A percentile compares a stretch with the other conserved stretches of the same genome.
Evolutionary conservation across 768 basidiomycete genomes (phyloP).

Genomic region (Tubosaeta sp.): DNA sequence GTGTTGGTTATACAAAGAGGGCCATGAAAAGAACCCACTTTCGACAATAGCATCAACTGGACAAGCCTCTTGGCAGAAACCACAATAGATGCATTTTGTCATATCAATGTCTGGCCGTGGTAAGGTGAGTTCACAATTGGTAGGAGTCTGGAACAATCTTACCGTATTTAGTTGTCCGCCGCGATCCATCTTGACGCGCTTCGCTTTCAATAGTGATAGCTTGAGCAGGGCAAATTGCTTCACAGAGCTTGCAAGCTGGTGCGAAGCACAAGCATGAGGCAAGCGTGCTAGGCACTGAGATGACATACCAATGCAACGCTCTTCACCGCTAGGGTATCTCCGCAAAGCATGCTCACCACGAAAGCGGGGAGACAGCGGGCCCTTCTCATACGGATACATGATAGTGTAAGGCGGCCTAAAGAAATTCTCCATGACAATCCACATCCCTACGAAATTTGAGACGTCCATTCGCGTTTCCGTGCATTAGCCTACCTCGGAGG

Average conservation of each 20-base stretch:
- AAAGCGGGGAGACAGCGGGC: conserved; percentile 95
- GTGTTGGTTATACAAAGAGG: conserved; percentile 2
- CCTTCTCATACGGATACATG: conserved; percentile 98
- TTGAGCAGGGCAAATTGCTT: conserved; percentile 98
- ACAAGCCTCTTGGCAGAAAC: conserved; percentile 99
- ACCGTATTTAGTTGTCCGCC: conserved; percentile 98
- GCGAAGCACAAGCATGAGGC: conserved; percentile 7
- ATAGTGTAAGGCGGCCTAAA: conserved; percentile 97
- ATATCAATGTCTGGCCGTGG: conserved; percentile 83
- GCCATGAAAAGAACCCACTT: conserved; percentile 53
- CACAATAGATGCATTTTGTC: conserved; percentile 99
- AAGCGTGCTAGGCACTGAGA: background rate
- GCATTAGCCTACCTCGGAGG: conserved; percentile 68
- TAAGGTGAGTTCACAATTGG: background rate
- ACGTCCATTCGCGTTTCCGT: background rate
- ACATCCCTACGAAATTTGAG: conserved; percentile 69
- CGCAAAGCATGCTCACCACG: conserved; percentile 97
- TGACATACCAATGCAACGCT: conserved; percentile 91
- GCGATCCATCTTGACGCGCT: conserved; percentile 89
- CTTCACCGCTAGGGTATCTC: conserved; percentile 95
- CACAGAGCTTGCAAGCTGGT: conserved; percentile 95
- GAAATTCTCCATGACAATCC: conserved; percentile 90
- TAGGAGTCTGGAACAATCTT: conserved; percentile 15
- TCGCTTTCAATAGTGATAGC: conserved; percentile 99
- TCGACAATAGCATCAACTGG: conserved; percentile 99